A percentile compares a stretch with the other conserved stretches of the same genome.
Conservation (phyloP, 257 asterid species). For the Solanum gandarillasii region DNA sequence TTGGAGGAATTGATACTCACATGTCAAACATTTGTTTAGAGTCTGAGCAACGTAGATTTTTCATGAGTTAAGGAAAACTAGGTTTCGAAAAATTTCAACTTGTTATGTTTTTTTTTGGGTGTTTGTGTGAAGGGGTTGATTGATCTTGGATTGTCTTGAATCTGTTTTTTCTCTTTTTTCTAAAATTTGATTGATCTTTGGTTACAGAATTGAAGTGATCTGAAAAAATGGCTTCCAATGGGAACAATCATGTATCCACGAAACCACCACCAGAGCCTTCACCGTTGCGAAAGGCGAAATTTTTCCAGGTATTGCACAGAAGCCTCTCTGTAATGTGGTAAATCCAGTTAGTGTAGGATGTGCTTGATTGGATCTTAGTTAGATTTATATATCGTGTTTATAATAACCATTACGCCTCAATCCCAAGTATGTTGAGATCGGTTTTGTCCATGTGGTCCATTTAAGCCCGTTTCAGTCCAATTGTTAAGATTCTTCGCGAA, state of each 20-base stretch:
- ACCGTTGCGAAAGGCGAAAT: slow-evolving; percentile 60
- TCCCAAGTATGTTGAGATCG: not conserved
- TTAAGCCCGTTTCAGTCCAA: not conserved
- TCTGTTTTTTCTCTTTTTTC: not conserved
- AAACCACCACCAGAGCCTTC: slow-evolving; percentile 83
- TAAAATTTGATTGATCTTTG: not conserved
- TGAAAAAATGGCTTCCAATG: slow-evolving; percentile 43
- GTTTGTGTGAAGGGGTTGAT: not conserved
- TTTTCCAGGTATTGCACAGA: slow-evolving; percentile 36
- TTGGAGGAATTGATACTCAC: not conserved
- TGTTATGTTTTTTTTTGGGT: not conserved
- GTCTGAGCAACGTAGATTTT: not conserved
- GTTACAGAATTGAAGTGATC: not conserved
- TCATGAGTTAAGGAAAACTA: not conserved
- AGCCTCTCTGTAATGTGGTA: not conserved
- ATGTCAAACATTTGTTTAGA: not conserved
- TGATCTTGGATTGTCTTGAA: not conserved
- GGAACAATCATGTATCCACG: slow-evolving; percentile 12
- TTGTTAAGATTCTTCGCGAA: not conserved
- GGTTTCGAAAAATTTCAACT: not conserved
- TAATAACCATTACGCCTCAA: not conserved
- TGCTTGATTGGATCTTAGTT: not conserved
- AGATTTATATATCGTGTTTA: not conserved
- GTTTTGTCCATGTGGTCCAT: not conserved
- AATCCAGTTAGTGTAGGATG: not conserved